Evolutionary conservation across 306 rosid genomes (phyloP).

Genomic region (Myrica gale): DNA sequence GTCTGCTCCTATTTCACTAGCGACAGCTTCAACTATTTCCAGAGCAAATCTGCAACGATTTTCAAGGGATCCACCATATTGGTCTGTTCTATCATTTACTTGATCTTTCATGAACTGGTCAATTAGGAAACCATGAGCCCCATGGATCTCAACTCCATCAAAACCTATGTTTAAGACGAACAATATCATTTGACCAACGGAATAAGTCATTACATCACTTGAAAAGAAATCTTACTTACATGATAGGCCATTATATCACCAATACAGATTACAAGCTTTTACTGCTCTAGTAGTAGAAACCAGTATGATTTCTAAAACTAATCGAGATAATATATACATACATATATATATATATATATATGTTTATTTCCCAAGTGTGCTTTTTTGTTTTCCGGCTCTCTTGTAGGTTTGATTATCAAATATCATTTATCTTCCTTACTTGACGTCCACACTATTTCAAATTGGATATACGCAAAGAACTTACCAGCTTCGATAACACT

Average conservation of each 20-base stretch:
- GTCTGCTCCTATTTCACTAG: constrained; percentile 33
- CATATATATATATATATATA: too few species aligned
- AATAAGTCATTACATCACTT: background rate
- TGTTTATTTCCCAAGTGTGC: too few species aligned
- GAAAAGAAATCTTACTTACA: too few species aligned
- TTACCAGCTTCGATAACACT: constrained; percentile 37
- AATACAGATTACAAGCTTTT: too few species aligned
- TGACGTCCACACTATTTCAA: too few species aligned
- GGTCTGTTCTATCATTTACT: constrained; percentile 35
- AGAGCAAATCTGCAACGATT: constrained; percentile 37
- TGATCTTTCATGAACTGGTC: constrained; percentile 40
- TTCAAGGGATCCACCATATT: constrained; percentile 43
- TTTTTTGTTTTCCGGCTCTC: too few species aligned
- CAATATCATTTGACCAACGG: background rate
- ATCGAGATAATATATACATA: too few species aligned
- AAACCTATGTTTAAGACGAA: constrained; percentile 25
- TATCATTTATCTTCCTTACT: too few species aligned
- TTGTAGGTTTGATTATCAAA: too few species aligned
- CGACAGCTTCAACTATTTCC: constrained; percentile 32
- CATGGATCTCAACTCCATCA: constrained; percentile 46
- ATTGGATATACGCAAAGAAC: background rate
- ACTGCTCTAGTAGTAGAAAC: too few species aligned
- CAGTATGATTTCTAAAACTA: too few species aligned
- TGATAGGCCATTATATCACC: too few species aligned
- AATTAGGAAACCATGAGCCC: constrained; percentile 41